Conservation (phyloP, 2,329 filamentous ascomycete genomes). For the Lecanoromycetidae sp. region DNA sequence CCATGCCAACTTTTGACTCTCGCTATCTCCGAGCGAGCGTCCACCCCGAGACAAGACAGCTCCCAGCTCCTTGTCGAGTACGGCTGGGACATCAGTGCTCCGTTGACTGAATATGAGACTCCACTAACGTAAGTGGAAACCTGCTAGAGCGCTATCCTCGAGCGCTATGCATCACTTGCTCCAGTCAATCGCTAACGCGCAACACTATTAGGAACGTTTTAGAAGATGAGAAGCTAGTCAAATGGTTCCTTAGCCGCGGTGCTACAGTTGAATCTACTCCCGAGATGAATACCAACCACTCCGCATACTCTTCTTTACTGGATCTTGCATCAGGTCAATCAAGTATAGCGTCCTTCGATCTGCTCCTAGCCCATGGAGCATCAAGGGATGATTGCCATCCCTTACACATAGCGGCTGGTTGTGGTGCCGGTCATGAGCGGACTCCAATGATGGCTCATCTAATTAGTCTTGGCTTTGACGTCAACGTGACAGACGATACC, state of each 20-base stretch:
- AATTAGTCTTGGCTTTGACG: not conserved
- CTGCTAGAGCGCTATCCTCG: not conserved
- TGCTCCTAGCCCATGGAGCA: not conserved
- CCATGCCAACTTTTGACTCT: not conserved
- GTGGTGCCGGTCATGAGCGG: not conserved
- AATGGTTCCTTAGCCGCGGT: constrained; percentile 1
- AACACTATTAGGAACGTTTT: not conserved
- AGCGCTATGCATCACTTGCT: not conserved
- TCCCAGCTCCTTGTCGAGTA: constrained; percentile 1
- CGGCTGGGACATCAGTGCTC: not conserved
- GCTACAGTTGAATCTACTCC: not conserved
- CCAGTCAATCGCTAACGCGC: not conserved
- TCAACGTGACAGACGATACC: not conserved
- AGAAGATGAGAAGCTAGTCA: not conserved
- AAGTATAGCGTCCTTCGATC: constrained; percentile 1
- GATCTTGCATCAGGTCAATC: not conserved
- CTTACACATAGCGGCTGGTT: not conserved
- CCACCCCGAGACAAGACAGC: not conserved
- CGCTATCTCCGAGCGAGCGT: not conserved
- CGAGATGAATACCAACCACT: not conserved
- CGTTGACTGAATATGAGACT: not conserved
- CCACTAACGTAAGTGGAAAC: not conserved
- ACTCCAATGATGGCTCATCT: not conserved
- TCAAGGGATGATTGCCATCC: not conserved
- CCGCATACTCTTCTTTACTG: not conserved